Evolutionary conservation across 2,329 filamentous ascomycete genomes (phyloP), one percentile per base, ranked within the genome.

Genomic region (Nothophoma quercina): DNA sequence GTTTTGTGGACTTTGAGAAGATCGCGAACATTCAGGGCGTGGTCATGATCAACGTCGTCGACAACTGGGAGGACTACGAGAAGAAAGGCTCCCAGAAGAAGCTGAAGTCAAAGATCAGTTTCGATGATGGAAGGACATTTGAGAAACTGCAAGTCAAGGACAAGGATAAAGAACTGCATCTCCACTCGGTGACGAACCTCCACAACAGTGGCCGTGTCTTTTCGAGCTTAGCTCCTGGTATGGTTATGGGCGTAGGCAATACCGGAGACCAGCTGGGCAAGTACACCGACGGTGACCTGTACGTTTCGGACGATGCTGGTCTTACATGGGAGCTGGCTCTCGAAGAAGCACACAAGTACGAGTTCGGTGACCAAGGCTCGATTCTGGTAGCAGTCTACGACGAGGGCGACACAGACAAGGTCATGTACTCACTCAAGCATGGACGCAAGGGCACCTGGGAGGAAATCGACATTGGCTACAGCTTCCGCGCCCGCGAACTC

Each of bases 231-330:
- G 93, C 95, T 0, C 93, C 95, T 2, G 96, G 95, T 7, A 81
- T 99, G 50, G 85, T 97, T 16, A 96, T 99, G 90, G 96, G 89
- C 13, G 86, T 96, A 43, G 95, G 95, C 51, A 99, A 99, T 72
- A 91, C 85, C 4, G 95, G 96, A 44, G 85, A 89, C 16, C 79
- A 82, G 44, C 81, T 99, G 6, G 83, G 86, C 55, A 75, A 81
- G 6, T 93, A 93, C 68, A 78, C 79, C 3, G 85, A 96, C 8
- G 88, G 91, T 10, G 85, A 90, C 70, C 83, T 96, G 1, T 98
- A 87, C 69, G 86, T 98, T 21, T 99, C 95, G 0, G 90, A 96
- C 68, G 87, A 98, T 74, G 93, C 93, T 16, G 95, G 95, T 32
- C 77, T 91, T 55, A 93, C 87, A 1, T 99, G 96, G 95, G 85